These are phyloP conservation scores for Lactarius pseudohatsudake DNA, from an alignment of 768 basidiomycete species.

Conservation along the genomic window DNA sequence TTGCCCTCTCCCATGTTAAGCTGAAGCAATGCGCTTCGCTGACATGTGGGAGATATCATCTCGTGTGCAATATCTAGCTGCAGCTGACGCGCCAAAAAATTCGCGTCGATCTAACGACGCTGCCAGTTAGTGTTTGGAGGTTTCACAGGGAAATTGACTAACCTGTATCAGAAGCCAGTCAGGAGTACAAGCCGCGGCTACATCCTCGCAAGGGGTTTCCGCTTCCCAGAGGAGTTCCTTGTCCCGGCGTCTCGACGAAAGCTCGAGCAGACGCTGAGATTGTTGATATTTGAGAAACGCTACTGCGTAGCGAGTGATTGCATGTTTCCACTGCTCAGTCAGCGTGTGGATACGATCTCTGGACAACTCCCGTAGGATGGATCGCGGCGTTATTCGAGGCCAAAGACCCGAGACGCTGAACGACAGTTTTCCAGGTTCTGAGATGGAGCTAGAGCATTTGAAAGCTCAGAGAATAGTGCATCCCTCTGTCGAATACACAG, in stretches of 20 bases:
- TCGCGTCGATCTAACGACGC: too few relatives aligned
- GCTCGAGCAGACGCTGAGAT: slow-evolving; percentile 9
- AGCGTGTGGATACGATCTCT: slow-evolving; percentile 25
- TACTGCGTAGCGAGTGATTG: slow-evolving; percentile 1
- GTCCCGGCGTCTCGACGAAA: not conserved
- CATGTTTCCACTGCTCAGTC: not conserved
- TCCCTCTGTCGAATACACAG: not conserved
- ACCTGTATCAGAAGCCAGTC: too few relatives aligned
- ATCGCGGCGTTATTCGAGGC: slow-evolving; percentile 18
- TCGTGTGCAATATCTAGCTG: too few relatives aligned
- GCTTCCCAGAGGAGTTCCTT: slow-evolving; percentile 1
- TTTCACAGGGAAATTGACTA: too few relatives aligned
- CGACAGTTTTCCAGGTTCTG: not conserved
- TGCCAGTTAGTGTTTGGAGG: too few relatives aligned
- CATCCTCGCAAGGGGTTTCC: not conserved
- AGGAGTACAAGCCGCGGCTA: not conserved
- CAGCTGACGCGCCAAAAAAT: too few relatives aligned
- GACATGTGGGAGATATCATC: too few relatives aligned
- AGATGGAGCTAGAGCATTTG: not conserved
- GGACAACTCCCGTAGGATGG: slow-evolving; percentile 27
- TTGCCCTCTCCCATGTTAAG: too few relatives aligned
- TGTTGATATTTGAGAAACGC: slow-evolving; percentile 20
- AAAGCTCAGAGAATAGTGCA: not conserved
- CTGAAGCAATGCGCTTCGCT: too few relatives aligned
- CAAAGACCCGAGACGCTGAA: slow-evolving; percentile 5